Evolutionary conservation across 139 green algal species (phyloP).

Genomic region (Picochlorum sp.): DNA sequence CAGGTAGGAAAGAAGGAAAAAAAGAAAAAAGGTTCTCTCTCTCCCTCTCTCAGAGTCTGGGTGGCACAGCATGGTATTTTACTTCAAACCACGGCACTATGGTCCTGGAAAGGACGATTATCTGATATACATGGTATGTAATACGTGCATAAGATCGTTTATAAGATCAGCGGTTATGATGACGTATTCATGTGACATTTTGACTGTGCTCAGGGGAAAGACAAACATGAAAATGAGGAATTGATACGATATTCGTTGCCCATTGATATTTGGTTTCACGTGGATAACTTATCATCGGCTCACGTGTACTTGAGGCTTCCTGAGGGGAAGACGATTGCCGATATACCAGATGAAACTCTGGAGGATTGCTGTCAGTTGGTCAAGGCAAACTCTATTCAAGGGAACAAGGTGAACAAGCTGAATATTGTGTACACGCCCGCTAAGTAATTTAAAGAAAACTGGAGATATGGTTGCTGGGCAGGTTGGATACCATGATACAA

Average conservation of each 20-base stretch:
- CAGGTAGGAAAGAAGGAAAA: too few relatives aligned
- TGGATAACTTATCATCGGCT: conserved; percentile 86
- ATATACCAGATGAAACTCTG: conserved; percentile 75
- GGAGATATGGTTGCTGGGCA: conserved; percentile 67
- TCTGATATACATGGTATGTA: conserved; percentile 81
- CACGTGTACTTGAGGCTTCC: conserved; percentile 93
- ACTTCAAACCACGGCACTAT: conserved; percentile 60
- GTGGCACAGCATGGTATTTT: conserved; percentile 79
- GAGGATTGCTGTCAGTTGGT: conserved; percentile 89
- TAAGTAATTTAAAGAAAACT: conserved; percentile 85
- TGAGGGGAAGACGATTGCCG: conserved; percentile 44
- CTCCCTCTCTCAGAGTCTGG: too few relatives aligned
- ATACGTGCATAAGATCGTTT: not conserved
- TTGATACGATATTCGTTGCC: conserved; percentile 33
- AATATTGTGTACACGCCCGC: conserved; percentile 88
- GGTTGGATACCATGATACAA: conserved; percentile 80
- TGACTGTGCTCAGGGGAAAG: conserved; percentile 29
- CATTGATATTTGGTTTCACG: conserved; percentile 86
- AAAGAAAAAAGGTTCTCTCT: too few relatives aligned
- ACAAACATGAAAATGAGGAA: conserved; percentile 96
- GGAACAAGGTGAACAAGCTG: conserved; percentile 64
- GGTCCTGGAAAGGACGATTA: conserved; percentile 52
- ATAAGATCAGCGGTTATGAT: not conserved
- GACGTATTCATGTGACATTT: not conserved
- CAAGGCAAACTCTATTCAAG: conserved; percentile 94